Conservation (phyloP, 2,329 filamentous ascomycete genomes). For the Cladobotryum mycophilum region DNA sequence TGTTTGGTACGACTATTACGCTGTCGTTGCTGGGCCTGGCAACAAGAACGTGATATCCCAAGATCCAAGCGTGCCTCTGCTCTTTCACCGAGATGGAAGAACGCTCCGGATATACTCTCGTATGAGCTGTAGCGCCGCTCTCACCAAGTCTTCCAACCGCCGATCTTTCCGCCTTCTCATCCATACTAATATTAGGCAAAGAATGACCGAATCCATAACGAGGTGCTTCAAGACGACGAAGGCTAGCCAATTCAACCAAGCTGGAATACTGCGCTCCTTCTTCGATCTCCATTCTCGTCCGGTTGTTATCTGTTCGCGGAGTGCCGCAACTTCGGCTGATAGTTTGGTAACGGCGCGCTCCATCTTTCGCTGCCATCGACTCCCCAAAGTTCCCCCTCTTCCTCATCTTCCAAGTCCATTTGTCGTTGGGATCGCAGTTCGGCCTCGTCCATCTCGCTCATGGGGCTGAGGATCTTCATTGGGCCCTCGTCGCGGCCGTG, state of each 20-base stretch:
- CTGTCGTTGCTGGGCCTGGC: too few relatives aligned
- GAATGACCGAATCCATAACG: slow-evolving; percentile 60
- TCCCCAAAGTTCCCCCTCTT: slow-evolving; percentile 32
- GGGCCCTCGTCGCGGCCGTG: slow-evolving; percentile 46
- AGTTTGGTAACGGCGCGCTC: slow-evolving; percentile 82
- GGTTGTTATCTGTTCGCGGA: slow-evolving; percentile 82
- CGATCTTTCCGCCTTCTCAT: slow-evolving; percentile 65
- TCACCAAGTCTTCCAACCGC: slow-evolving; percentile 66
- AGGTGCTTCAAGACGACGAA: slow-evolving; percentile 70
- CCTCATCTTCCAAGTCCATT: slow-evolving; percentile 40
- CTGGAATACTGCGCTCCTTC: slow-evolving; percentile 56
- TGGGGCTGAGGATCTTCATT: slow-evolving; percentile 71
- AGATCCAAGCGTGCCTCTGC: too few relatives aligned
- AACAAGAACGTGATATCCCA: too few relatives aligned
- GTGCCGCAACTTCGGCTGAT: slow-evolving; percentile 84
- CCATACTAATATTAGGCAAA: slow-evolving; percentile 63
- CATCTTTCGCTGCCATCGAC: slow-evolving; percentile 72
- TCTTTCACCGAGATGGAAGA: slow-evolving; percentile 52
- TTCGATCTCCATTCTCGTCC: slow-evolving; percentile 65
- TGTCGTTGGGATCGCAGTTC: slow-evolving; percentile 47
- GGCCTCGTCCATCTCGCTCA: slow-evolving; percentile 74
- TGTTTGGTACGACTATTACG: too few relatives aligned
- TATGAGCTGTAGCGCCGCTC: slow-evolving; percentile 52
- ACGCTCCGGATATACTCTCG: slow-evolving; percentile 55
- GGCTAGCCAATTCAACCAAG: slow-evolving; percentile 65